Evolutionary conservation across 2,329 filamentous ascomycete genomes (phyloP).

Genomic region (Plectosphaerella cucumerina): DNA sequence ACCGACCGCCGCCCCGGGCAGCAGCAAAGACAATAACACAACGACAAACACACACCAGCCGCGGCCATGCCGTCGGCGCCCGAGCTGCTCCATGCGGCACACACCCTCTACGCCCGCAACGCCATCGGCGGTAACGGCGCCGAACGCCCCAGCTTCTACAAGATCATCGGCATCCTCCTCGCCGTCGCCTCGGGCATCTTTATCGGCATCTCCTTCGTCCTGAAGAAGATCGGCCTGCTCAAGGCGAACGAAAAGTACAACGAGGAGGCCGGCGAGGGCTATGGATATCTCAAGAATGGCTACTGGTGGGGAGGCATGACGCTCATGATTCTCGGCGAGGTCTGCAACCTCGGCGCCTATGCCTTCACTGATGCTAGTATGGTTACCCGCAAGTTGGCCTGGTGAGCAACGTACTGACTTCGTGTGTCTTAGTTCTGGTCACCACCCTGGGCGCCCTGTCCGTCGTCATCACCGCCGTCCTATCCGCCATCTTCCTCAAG

Average conservation of each 20-base stretch:
- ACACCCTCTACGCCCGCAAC: neutral
- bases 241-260: conserved; percentile 95
- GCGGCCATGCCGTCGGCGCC: neutral
- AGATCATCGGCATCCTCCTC: conserved; percentile 79
- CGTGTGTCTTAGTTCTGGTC: no score
- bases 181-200: conserved; percentile 86
- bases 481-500: conserved; percentile 93
- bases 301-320: conserved; percentile 97
- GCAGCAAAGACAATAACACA: neutral
- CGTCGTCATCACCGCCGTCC: conserved; percentile 85
- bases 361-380: conserved; percentile 95
- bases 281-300: conserved; percentile 91
- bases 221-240: conserved; percentile 90
- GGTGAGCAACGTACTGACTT: no score
- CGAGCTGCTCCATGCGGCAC: neutral
- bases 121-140: conserved; percentile 13
- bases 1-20: neutral
- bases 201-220: conserved; percentile 90
- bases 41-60: neutral
- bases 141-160: conserved; percentile 58
- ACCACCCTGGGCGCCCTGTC: conserved; percentile 87
- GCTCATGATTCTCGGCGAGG: conserved; percentile 93
- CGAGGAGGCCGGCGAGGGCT: conserved; percentile 91
- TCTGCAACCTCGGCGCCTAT: conserved; percentile 97
- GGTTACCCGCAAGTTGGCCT: no score